These are phyloP conservation scores for Raffaelea ambrosiae DNA, from an alignment of 2,329 filamentous ascomycete genomes.

Conservation along the genomic window DNA sequence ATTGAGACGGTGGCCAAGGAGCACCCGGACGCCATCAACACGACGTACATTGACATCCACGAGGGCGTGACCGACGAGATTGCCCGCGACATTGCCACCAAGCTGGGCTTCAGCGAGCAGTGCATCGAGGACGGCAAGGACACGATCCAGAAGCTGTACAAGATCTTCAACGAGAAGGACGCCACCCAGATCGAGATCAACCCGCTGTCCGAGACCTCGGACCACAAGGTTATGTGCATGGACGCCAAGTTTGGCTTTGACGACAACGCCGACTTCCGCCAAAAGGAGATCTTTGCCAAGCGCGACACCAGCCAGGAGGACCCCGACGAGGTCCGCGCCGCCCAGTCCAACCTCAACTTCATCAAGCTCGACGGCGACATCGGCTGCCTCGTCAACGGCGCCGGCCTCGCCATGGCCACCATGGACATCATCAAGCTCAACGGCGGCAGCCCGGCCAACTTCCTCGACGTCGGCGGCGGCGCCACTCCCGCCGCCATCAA, in stretches of 20 bases:
- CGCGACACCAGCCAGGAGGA: slow-evolving; percentile 95
- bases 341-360: slow-evolving; percentile 93
- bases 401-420: slow-evolving; percentile 98
- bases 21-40: slow-evolving; percentile 89
- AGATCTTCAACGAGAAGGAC: slow-evolving; percentile 97
- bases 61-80: slow-evolving; percentile 92
- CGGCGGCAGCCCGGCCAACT: slow-evolving; percentile 92
- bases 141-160: slow-evolving; percentile 98
- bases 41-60: slow-evolving; percentile 90
- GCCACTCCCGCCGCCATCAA: slow-evolving; percentile 94
- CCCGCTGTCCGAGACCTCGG: slow-evolving; percentile 93
- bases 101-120: slow-evolving; percentile 96
- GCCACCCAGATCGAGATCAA: slow-evolving; percentile 99
- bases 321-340: slow-evolving; percentile 93
- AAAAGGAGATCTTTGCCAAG: slow-evolving; percentile 92
- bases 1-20: slow-evolving; percentile 99
- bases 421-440: slow-evolving; percentile 99
- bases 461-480: slow-evolving; percentile 96
- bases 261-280: slow-evolving; percentile 97
- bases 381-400: slow-evolving; percentile 97
- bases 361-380: slow-evolving; percentile 99
- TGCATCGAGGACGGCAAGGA: slow-evolving; percentile 92
- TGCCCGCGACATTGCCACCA: slow-evolving; percentile 76
- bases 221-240: slow-evolving; percentile 98
- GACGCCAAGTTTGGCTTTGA: slow-evolving; percentile 98